Conservation (phyloP, 306 rosid species). For the Mucuna pruriens region DNA sequence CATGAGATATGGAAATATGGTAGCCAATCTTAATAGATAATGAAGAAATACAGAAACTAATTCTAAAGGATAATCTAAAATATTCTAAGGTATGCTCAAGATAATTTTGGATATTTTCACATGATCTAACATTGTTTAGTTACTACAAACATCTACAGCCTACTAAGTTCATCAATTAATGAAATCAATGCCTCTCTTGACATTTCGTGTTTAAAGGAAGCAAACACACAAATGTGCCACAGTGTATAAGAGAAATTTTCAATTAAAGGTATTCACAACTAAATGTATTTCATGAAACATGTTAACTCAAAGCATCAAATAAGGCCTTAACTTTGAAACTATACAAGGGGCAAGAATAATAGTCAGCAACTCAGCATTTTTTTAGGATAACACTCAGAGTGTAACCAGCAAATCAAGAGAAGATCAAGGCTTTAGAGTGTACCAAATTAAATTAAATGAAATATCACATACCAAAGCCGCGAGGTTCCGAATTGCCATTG, state of each 20-base stretch:
- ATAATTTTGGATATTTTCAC: neutral
- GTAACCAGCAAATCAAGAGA: constrained; percentile 23
- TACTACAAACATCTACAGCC: constrained; percentile 13
- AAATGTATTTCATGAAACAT: constrained; percentile 4
- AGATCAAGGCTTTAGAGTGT: constrained; percentile 5
- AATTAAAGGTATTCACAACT: neutral
- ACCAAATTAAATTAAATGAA: constrained; percentile 8
- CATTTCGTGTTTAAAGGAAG: neutral
- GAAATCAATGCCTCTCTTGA: neutral
- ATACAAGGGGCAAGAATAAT: neutral
- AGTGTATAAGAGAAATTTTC: neutral
- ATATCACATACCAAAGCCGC: constrained; percentile 81
- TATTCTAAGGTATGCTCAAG: neutral
- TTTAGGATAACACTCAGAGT: neutral
- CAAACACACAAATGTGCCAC: neutral
- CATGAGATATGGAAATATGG: neutral
- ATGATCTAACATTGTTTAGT: neutral
- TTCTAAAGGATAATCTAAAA: neutral
- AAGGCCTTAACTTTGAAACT: neutral
- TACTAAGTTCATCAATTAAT: constrained; percentile 6
- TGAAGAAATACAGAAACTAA: neutral
- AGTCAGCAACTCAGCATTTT: neutral
- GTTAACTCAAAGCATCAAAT: neutral
- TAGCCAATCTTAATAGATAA: neutral
- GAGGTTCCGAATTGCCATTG: constrained; percentile 97